A percentile compares a stretch with the other conserved stretches of the same genome.
phyloP scores from a whole-genome alignment of 1,284 basidiomycete species.

The Quambalaria eucalypti region DNA sequence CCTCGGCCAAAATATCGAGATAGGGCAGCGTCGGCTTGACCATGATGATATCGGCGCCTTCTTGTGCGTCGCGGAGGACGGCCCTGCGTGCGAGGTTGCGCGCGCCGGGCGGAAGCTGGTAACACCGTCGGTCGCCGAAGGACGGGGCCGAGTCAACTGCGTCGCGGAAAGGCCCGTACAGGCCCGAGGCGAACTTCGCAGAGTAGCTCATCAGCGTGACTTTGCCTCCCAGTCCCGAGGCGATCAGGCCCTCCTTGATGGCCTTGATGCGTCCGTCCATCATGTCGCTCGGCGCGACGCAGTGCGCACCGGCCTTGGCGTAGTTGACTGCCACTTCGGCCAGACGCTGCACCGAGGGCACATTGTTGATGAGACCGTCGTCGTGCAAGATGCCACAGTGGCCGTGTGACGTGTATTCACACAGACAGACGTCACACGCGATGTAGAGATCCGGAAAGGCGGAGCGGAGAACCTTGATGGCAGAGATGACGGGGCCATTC shows the following conservation, averaged over 20 bases:
- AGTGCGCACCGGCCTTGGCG: slow-evolving; percentile 87
- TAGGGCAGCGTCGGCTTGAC: slow-evolving; percentile 94
- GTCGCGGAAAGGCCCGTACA: slow-evolving; percentile 96
- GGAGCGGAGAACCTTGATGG: slow-evolving; percentile 65
- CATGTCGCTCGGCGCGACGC: slow-evolving; percentile 98
- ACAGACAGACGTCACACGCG: slow-evolving; percentile 93
- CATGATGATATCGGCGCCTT: slow-evolving; percentile 98
- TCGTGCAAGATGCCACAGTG: slow-evolving; percentile 78
- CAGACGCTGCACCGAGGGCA: slow-evolving; percentile 61
- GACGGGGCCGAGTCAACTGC: slow-evolving; percentile 89
- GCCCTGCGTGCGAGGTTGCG: slow-evolving; percentile 86
- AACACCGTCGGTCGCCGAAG: slow-evolving; percentile 92
- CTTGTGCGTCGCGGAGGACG: slow-evolving; percentile 75
- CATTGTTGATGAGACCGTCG: slow-evolving; percentile 61
- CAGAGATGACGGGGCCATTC: slow-evolving; percentile 82
- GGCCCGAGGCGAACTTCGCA: slow-evolving; percentile 94
- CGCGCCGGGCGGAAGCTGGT: slow-evolving; percentile 82
- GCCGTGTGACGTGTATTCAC: slow-evolving; percentile 97
- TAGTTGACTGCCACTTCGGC: slow-evolving; percentile 88
- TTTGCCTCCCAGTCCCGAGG: slow-evolving; percentile 64
- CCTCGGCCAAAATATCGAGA: slow-evolving; percentile 88
- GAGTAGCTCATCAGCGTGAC: slow-evolving; percentile 87
- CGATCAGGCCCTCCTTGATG: slow-evolving; percentile 78
- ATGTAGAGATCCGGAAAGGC: slow-evolving; percentile 66
- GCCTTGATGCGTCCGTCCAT: slow-evolving; percentile 90